phyloP scores from a whole-genome alignment of 768 basidiomycete genomes.

The Lentinula detonsa region DNA sequence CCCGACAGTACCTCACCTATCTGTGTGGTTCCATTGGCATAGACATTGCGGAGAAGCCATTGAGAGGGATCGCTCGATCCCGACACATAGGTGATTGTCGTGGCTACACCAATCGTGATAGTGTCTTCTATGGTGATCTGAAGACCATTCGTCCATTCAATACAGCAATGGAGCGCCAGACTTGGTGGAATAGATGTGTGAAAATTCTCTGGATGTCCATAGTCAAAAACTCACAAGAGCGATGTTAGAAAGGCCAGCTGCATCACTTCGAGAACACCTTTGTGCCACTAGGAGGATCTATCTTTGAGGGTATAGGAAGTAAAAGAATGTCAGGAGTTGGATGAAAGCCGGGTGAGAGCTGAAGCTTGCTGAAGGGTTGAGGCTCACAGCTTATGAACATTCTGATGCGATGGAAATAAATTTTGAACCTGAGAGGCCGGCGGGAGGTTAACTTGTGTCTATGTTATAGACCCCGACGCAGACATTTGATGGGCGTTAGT shows the following conservation, averaged over 20 bases:
- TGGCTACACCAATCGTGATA: neutral
- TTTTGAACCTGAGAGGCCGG: too few relatives aligned
- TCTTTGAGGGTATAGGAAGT: neutral
- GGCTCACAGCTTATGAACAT: too few relatives aligned
- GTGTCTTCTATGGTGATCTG: neutral
- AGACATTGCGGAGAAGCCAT: constrained; percentile 1
- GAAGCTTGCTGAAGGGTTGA: too few relatives aligned
- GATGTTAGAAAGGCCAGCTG: neutral
- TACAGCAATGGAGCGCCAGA: neutral
- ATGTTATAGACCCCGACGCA: too few relatives aligned
- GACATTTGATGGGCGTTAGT: too few relatives aligned
- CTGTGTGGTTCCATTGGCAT: neutral
- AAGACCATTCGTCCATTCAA: neutral
- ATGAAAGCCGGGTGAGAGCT: neutral
- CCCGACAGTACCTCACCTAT: neutral
- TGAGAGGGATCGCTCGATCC: neutral
- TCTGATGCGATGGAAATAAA: too few relatives aligned
- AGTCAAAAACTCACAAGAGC: neutral
- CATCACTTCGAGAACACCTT: neutral
- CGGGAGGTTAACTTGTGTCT: too few relatives aligned
- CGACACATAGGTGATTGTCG: neutral
- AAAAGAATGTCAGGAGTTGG: neutral
- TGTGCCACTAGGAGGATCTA: neutral
- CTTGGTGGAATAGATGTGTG: neutral
- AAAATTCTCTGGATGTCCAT: neutral